A percentile compares a stretch with the other conserved stretches of the same genome.
phyloP scores from a whole-genome alignment of 176 grass and related monocot species.

The bread wheat (Triticum aestivum) region DNA sequence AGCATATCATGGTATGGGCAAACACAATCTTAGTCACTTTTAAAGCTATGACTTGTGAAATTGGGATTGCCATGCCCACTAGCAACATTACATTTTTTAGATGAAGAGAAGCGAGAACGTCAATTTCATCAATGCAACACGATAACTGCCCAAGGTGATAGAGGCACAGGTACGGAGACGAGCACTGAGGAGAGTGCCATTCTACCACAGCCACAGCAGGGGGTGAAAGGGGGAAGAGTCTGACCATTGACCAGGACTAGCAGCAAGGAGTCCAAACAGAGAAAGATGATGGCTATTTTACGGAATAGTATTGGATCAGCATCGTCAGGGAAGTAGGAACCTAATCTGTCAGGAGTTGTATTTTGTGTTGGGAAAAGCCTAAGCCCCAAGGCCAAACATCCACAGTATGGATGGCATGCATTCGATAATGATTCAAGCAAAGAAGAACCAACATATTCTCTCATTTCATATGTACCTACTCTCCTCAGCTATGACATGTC shows the following conservation, averaged over 20 bases:
- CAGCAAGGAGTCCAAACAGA: background rate
- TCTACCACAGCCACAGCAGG: background rate
- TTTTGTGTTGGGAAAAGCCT: background rate
- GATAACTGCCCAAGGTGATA: background rate
- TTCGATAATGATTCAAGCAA: background rate
- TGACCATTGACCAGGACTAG: background rate
- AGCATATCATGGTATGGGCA: background rate
- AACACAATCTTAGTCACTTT: background rate
- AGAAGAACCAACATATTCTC: background rate
- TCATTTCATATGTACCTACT: background rate
- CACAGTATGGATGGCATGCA: background rate
- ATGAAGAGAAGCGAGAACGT: background rate
- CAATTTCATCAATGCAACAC: constrained; percentile 12
- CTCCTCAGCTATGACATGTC: background rate
- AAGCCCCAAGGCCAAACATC: background rate
- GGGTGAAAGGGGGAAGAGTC: background rate
- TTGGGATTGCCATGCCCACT: background rate
- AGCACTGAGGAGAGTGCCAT: background rate
- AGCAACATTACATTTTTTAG: background rate
- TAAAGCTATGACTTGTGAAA: constrained; percentile 4
- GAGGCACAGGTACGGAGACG: background rate
- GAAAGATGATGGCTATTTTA: background rate
- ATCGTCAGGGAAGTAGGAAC: background rate
- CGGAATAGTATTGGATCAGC: background rate
- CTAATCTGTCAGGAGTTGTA: background rate